Evolutionary conservation across 2,329 filamentous ascomycete genomes (phyloP), one percentile per base, ranked within the genome.

Genomic region (Orbilia blumenaviensis): DNA sequence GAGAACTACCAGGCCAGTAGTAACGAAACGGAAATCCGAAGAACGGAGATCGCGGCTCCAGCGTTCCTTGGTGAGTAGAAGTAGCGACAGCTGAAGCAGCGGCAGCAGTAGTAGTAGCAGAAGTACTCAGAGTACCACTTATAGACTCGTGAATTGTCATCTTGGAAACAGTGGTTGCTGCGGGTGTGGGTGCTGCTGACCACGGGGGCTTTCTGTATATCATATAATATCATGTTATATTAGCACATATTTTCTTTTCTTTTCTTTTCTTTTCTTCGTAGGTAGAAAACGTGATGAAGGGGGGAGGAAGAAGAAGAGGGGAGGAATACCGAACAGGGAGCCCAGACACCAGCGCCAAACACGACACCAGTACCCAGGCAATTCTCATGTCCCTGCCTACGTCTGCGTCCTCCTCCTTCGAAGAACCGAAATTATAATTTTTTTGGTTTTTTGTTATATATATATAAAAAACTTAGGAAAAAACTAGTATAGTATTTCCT

Each of bases 321-420:
- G 18, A 46, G 32, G 38, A 38, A 36, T 66, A 76, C 72, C 64
- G 44, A 32, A 76, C 54, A 23, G 72, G 72, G 12, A 76, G 41
- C 23, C 71, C 64, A 8, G 41, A 23, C 29, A 46, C 71, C 32
- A 75, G 63, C 38, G 63, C 54, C 58, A 60, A 54, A 52, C 27
- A 66, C 16, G 52, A 76, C 58, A 66, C 64, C 9, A 76, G 50
- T 25, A 66, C 34, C 46, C 44, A 42, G 50, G 52, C 44, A 34
- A 69, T 58, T 69, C 32, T 76, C 72, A 76, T 76, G 52, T 42
- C 46, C 44, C 16, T 32, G n/a, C n/a, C 23, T 23, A 2, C 8
- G n/a, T 16, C 12, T 42, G 5, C 42, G 4, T 1, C n/a, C 12
- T 21, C 14, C 7, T 12, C 36, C 2, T 16, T 16, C 16, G 46